A percentile compares a stretch with the other conserved stretches of the same genome.
These are phyloP conservation scores for Acacia crassicarpa DNA, from an alignment of 306 rosid species.

Conservation along the genomic window DNA sequence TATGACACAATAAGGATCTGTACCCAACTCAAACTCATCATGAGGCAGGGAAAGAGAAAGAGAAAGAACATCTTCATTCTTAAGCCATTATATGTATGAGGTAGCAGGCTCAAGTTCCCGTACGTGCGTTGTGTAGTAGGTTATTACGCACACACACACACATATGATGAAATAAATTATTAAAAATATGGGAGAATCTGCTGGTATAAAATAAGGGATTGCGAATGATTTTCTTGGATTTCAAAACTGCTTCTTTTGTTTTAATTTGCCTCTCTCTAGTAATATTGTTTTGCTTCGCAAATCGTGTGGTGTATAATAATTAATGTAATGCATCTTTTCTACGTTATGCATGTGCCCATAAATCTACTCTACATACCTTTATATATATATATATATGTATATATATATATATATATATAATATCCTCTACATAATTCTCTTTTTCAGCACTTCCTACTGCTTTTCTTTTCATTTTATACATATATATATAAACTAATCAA, in stretches of 20 bases:
- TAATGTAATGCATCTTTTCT: conserved; percentile 30
- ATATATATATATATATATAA: too few relatives aligned
- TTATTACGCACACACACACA: neutral
- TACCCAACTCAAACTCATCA: conserved; percentile 4
- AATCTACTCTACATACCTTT: conserved; percentile 58
- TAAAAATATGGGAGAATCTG: conserved; percentile 40
- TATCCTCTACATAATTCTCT: conserved; percentile 42
- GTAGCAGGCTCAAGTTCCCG: conserved; percentile 57
- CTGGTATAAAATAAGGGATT: conserved; percentile 38
- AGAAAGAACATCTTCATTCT: neutral
- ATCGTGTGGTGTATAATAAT: conserved; percentile 47
- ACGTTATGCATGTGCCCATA: conserved; percentile 65
- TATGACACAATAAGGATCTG: conserved; percentile 22
- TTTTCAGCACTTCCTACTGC: conserved; percentile 43
- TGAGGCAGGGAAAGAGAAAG: neutral
- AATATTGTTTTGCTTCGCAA: conserved; percentile 42
- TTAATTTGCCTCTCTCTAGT: neutral
- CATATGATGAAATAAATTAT: neutral
- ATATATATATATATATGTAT: too few relatives aligned
- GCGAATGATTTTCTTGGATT: conserved; percentile 46
- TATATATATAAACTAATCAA: conserved; percentile 20
- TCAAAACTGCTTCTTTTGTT: conserved; percentile 33
- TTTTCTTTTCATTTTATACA: conserved; percentile 10
- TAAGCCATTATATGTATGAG: neutral
- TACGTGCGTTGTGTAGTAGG: conserved; percentile 28